A percentile compares a stretch with the other conserved stretches of the same genome.
Conservation (phyloP, 352 stramenopile species). For the Phytophthora tentaculata region DNA sequence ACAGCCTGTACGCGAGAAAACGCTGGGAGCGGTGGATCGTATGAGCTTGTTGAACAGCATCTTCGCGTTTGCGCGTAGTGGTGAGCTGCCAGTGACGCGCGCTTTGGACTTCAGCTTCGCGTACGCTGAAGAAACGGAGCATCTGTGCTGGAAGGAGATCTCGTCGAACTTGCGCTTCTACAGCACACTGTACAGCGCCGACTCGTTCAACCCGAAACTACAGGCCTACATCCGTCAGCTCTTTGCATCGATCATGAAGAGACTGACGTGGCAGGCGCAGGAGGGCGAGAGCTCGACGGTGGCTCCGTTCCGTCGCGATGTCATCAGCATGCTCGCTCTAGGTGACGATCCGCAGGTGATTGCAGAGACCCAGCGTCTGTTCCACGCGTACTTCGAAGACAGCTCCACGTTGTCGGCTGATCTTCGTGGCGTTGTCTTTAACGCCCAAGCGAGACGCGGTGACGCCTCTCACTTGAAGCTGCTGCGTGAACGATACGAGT, state of each 20-base stretch:
- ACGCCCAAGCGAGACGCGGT: conserved; percentile 54
- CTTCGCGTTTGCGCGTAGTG: conserved; percentile 90
- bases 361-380: conserved; percentile 56
- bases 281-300: conserved; percentile 51
- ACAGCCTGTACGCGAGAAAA: conserved; percentile 56
- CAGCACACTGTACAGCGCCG: conserved; percentile 61
- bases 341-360: conserved; percentile 61
- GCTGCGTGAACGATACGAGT: conserved; percentile 67
- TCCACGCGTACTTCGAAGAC: conserved; percentile 63
- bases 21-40: conserved; percentile 86
- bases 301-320: conserved; percentile 72
- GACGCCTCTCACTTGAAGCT: conserved; percentile 48
- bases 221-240: conserved; percentile 70
- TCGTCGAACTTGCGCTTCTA: conserved; percentile 71
- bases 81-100: conserved; percentile 54
- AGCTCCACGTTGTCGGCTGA: conserved; percentile 63
- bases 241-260: conserved; percentile 61
- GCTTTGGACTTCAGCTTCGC: conserved; percentile 74
- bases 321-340: conserved; percentile 74
- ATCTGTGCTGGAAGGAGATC: conserved; percentile 84
- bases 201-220: conserved; percentile 64
- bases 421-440: conserved; percentile 71
- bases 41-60: conserved; percentile 94
- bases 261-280: conserved; percentile 53
- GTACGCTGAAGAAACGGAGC: conserved; percentile 65